Evolutionary conservation across 306 rosid species (phyloP), one percentile per base, ranked within the genome.

Genomic region (Hippophae gyantsensis): DNA sequence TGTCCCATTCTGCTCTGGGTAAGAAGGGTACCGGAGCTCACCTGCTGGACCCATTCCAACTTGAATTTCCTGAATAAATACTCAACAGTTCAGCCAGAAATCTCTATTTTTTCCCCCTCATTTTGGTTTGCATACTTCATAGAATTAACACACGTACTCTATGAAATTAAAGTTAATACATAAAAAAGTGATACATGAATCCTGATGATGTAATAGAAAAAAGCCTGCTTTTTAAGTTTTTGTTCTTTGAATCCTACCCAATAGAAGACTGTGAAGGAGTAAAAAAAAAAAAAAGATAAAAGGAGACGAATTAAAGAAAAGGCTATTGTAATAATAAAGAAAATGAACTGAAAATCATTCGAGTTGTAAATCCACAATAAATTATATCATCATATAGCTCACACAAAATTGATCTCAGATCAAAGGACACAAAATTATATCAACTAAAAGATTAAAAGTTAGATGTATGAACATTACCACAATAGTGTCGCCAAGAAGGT

Each of bases 41-140:
- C 99, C 99, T 0, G 97, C 96, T n/a, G 99, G 99, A 55, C 99
- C 99, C 99, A 93, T 93, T 10, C 99, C 99, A 57, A 84, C 97
- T 88, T 93, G 99, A 47, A 93, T 88, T 88, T 93, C 99, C 99
- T 93, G 78, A 52, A 41, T 48, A 58, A 26, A 1, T n/a, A 6
- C 47, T 1, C 43, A 43, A 44, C 60, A 8, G 5, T 38, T 74
- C 58, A 64, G 41, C 62, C 32, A 13, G 67, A 23, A 66, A 63
- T 11, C 3, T 14, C 41, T 32, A 10, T 49, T 9, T 12, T 11
- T 48, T 11, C 13, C 12, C 10, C 18, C 11, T 1, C n/a, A 7
- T 11, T 7, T 12, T 14, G 23, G 14, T 49, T 7, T 46, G 5
- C 13, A 9, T 46, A 46, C 1, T 9, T 8, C 9, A 46, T 46